Evolutionary conservation across 1,284 basidiomycete genomes (phyloP).

Genomic region (Coriolopsis trogii): DNA sequence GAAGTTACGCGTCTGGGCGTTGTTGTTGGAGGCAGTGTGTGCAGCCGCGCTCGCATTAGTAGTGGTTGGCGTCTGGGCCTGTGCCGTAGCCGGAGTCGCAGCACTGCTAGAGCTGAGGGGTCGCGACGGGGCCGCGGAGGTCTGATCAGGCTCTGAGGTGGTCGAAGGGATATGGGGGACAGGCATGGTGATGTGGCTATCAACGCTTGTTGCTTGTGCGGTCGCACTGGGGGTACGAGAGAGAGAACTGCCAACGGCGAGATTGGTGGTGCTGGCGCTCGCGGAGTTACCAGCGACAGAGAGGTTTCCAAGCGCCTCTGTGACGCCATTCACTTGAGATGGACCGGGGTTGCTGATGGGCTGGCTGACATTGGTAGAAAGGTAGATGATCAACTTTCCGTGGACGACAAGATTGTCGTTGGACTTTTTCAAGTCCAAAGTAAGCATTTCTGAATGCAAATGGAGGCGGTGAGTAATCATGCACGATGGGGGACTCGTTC

Average conservation of each 20-base stretch:
- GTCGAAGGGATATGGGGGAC: slow-evolving; percentile 40
- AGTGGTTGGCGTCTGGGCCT: slow-evolving; percentile 28
- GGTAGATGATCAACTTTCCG: slow-evolving; percentile 83
- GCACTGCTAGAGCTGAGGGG: slow-evolving; percentile 33
- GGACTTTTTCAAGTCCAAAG: slow-evolving; percentile 83
- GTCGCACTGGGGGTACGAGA: slow-evolving; percentile 39
- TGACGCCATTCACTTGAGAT: slow-evolving; percentile 38
- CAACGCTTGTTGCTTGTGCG: slow-evolving; percentile 27
- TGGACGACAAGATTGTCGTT: slow-evolving; percentile 87
- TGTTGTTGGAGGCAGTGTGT: slow-evolving; percentile 39
- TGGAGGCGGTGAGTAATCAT: neutral
- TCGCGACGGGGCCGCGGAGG: slow-evolving; percentile 28
- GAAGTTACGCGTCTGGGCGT: slow-evolving; percentile 53
- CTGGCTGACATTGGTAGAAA: slow-evolving; percentile 65
- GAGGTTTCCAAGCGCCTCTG: slow-evolving; percentile 35
- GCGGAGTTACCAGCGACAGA: slow-evolving; percentile 36
- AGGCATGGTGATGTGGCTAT: slow-evolving; percentile 37
- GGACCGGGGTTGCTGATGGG: slow-evolving; percentile 55
- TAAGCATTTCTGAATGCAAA: slow-evolving; percentile 65
- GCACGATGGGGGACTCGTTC: too few relatives aligned
- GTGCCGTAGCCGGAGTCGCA: slow-evolving; percentile 18
- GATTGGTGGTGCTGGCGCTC: slow-evolving; percentile 37
- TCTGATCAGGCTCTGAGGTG: slow-evolving; percentile 31
- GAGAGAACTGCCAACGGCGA: slow-evolving; percentile 32
- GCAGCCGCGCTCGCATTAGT: slow-evolving; percentile 42